Evolutionary conservation across 129 eudicot genomes (phyloP).

Genomic region (Saposhnikovia divaricata): DNA sequence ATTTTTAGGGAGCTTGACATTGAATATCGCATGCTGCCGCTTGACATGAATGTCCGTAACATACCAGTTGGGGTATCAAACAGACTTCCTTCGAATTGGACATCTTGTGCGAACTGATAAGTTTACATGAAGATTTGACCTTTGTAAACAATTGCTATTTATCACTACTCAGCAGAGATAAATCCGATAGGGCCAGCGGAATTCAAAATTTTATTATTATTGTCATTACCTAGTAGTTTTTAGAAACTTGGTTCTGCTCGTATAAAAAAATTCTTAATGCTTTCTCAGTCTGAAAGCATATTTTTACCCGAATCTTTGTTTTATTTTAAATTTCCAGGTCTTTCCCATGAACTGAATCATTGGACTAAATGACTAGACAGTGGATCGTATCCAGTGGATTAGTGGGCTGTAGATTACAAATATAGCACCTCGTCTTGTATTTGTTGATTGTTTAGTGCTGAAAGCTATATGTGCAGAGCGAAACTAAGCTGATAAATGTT

Average conservation of each 20-base stretch:
- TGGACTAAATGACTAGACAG: no score
- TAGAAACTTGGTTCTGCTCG: background rate
- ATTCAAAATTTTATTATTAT: background rate
- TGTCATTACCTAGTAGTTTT: background rate
- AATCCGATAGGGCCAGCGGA: background rate
- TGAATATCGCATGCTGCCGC: slow-evolving; percentile 30
- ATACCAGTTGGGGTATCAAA: slow-evolving; percentile 46
- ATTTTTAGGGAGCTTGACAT: slow-evolving; percentile 33
- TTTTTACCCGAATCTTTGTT: no score
- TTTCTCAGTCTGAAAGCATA: background rate
- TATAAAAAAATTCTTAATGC: background rate
- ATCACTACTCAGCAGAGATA: background rate
- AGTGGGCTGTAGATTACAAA: no score
- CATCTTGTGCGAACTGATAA: slow-evolving; percentile 33
- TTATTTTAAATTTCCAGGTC: no score
- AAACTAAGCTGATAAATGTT: no score
- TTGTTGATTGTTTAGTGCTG: no score
- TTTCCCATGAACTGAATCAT: no score
- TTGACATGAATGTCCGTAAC: slow-evolving; percentile 57
- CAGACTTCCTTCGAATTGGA: slow-evolving; percentile 73
- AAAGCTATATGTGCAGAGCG: no score
- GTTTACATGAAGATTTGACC: background rate
- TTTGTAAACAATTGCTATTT: no score
- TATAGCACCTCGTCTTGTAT: no score
- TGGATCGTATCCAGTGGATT: no score